Conservation (phyloP, 2,329 filamentous ascomycete genomes). For the Macrophomina phaseolina region DNA sequence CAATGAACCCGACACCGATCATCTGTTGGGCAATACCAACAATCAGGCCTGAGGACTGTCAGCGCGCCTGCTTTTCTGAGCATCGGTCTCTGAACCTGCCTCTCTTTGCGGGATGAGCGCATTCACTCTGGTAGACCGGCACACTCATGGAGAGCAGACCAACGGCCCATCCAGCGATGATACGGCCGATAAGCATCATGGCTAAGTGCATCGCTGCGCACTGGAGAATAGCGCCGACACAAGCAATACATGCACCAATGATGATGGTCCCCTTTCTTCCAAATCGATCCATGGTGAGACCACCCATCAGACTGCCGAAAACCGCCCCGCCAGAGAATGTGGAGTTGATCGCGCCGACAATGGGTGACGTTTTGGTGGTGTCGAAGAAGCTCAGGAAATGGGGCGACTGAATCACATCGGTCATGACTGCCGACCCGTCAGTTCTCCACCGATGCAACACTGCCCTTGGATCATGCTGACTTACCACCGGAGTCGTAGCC, state of each 20-base stretch:
- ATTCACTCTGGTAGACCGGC: constrained; percentile 68
- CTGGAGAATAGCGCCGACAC: constrained; percentile 65
- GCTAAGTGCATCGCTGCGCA: constrained; percentile 60
- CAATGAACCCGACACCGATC: constrained; percentile 63
- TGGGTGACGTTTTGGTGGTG: constrained; percentile 54
- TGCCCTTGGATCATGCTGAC: neutral
- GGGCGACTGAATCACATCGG: constrained; percentile 60
- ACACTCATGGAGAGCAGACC: constrained; percentile 65
- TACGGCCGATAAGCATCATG: constrained; percentile 65
- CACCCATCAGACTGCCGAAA: constrained; percentile 59
- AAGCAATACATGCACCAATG: constrained; percentile 63
- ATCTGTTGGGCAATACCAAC: constrained; percentile 64
- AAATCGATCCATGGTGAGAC: constrained; percentile 65
- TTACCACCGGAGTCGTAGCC: constrained; percentile 42
- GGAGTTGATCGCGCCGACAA: constrained; percentile 68
- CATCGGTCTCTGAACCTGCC: constrained; percentile 42
- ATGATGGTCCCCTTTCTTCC: constrained; percentile 66
- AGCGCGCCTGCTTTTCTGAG: neutral
- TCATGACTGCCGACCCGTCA: constrained; percentile 38
- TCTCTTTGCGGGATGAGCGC: constrained; percentile 63
- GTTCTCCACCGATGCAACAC: constrained; percentile 32
- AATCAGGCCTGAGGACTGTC: constrained; percentile 48
- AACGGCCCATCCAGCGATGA: constrained; percentile 65
- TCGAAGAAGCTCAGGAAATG: constrained; percentile 65
- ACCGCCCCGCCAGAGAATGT: constrained; percentile 66